These are phyloP conservation scores for Aspergillus persii DNA, from an alignment of 2,329 filamentous ascomycete genomes.

Conservation along the genomic window DNA sequence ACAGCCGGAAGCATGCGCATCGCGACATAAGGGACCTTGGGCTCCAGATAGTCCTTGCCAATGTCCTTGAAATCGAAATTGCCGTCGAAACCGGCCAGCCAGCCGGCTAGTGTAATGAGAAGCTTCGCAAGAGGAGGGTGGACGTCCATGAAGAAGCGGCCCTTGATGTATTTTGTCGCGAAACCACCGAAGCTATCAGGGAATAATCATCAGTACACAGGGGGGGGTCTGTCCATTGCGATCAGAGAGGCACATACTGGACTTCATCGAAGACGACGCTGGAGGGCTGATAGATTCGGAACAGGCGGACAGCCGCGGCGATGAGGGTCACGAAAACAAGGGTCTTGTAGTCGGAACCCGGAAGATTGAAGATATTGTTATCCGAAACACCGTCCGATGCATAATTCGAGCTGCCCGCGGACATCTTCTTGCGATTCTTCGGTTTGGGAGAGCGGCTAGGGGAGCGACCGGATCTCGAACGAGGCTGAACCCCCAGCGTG, in stretches of 20 bases:
- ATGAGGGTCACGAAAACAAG: slow-evolving; percentile 71
- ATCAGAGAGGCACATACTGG: slow-evolving; percentile 66
- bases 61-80: slow-evolving; percentile 99
- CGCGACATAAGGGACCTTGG: slow-evolving; percentile 90
- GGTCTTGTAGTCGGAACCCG: slow-evolving; percentile 77
- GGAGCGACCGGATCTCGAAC: slow-evolving; percentile 34
- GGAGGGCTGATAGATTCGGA: slow-evolving; percentile 91
- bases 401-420: slow-evolving; percentile 39
- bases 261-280: slow-evolving; percentile 99
- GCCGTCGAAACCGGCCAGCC: slow-evolving; percentile 90
- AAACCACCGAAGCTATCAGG: slow-evolving; percentile 84
- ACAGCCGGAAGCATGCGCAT: slow-evolving; percentile 94
- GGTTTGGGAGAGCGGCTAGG: slow-evolving; percentile 40
- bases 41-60: slow-evolving; percentile 96
- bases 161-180: slow-evolving; percentile 98
- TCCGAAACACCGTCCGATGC: slow-evolving; percentile 63
- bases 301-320: slow-evolving; percentile 77
- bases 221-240: not conserved
- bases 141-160: slow-evolving; percentile 99
- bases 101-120: slow-evolving; percentile 91
- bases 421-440: slow-evolving; percentile 34
- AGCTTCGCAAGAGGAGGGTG: slow-evolving; percentile 96
- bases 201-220: not conserved
- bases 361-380: slow-evolving; percentile 88
- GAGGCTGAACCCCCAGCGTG: slow-evolving; percentile 37